These are phyloP conservation scores for Colletotrichum navitas DNA, from an alignment of 2,329 filamentous ascomycete species.

Conservation along the genomic window DNA sequence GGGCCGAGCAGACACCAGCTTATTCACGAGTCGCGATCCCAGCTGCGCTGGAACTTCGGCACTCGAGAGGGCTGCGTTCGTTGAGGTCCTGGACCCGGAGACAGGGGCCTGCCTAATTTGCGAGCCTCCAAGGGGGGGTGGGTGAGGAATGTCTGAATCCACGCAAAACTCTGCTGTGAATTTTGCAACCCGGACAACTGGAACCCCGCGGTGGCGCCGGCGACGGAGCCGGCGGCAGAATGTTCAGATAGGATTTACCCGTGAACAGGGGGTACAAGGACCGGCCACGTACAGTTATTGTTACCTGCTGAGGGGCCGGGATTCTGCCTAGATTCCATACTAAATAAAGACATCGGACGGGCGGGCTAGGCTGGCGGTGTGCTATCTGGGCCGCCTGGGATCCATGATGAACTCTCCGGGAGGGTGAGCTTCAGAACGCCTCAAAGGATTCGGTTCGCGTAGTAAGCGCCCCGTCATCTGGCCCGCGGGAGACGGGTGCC, in stretches of 20 bases:
- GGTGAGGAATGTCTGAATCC: background rate
- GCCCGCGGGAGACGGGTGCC: background rate
- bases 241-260: background rate
- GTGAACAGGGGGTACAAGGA: background rate
- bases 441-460: background rate
- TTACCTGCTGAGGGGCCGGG: background rate
- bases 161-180: conserved; percentile 13
- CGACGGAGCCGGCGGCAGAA: conserved; percentile 6
- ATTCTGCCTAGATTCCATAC: background rate
- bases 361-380: background rate
- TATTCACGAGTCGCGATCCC: background rate
- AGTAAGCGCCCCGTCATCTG: background rate
- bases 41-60: background rate
- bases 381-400: background rate
- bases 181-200: background rate
- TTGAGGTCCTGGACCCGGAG: background rate
- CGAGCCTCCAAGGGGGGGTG: background rate
- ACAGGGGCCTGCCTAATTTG: background rate
- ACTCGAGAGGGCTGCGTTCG: background rate
- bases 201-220: conserved; percentile 4
- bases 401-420: background rate
- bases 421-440: background rate
- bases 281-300: background rate
- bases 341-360: background rate
- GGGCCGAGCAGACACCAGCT: background rate